phyloP scores from a whole-genome alignment of 2,329 filamentous ascomycete species.

The Ascochyta lentis region DNA sequence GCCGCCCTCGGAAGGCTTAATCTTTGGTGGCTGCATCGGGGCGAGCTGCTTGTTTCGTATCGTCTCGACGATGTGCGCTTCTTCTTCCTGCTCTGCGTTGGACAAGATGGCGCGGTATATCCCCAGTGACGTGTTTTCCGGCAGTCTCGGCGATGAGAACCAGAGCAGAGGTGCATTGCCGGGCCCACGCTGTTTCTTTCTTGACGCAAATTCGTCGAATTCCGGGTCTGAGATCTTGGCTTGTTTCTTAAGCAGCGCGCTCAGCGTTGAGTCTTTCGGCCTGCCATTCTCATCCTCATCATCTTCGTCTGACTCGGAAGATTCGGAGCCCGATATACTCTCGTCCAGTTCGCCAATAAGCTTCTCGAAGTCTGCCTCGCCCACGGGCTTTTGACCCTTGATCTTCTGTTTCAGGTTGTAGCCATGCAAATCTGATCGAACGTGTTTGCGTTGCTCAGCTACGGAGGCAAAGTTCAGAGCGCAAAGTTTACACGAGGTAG shows the following conservation, averaged over 20 bases:
- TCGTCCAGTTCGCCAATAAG: conserved; percentile 87
- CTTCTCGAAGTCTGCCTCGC: conserved; percentile 84
- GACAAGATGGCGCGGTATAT: conserved; percentile 85
- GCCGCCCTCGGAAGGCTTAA: conserved; percentile 61
- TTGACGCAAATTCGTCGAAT: conserved; percentile 56
- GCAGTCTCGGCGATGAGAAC: conserved; percentile 79
- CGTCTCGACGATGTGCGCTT: conserved; percentile 67
- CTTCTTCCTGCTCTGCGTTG: conserved; percentile 70
- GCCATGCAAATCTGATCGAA: conserved; percentile 87
- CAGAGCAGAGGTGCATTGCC: conserved; percentile 81
- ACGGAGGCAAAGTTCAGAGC: conserved; percentile 73
- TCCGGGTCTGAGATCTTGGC: conserved; percentile 71
- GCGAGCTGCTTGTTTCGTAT: conserved; percentile 79
- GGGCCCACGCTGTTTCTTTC: conserved; percentile 59
- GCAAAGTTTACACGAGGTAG: conserved; percentile 83
- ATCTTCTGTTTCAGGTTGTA: conserved; percentile 96
- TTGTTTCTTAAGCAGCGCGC: conserved; percentile 80
- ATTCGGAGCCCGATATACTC: conserved; percentile 85
- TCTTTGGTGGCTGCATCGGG: conserved; percentile 59
- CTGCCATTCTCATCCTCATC: conserved; percentile 63
- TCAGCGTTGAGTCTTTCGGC: conserved; percentile 73
- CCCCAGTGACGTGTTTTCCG: conserved; percentile 80
- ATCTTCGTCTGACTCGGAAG: conserved; percentile 75
- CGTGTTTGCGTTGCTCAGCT: conserved; percentile 82
- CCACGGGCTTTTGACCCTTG: conserved; percentile 72